Conservation (phyloP, 2,329 filamentous ascomycete genomes). For the Aureobasidium pullulans region DNA sequence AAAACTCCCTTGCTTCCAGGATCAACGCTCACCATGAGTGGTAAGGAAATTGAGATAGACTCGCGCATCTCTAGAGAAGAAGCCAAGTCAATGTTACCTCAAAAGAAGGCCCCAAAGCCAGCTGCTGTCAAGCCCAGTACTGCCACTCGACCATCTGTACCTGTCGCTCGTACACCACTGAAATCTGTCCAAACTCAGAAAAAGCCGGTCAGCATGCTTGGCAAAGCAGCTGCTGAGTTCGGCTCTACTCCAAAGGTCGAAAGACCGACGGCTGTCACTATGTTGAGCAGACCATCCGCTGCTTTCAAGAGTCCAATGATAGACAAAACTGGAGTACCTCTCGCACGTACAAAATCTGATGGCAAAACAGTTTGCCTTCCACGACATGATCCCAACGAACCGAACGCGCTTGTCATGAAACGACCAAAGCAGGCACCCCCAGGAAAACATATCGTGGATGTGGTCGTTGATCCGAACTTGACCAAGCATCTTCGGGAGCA, state of each 20-base stretch:
- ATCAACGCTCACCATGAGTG: conserved; percentile 53
- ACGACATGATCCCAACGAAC: conserved; percentile 56
- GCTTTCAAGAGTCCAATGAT: conserved; percentile 57
- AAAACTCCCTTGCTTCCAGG: conserved; percentile 53
- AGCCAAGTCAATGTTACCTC: conserved; percentile 36
- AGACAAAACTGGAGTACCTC: conserved; percentile 39
- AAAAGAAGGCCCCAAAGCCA: not conserved
- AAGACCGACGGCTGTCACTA: not conserved
- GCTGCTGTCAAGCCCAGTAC: not conserved
- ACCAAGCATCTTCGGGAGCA: conserved; percentile 57
- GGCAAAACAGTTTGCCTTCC: conserved; percentile 44
- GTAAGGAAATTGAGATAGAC: conserved; percentile 64
- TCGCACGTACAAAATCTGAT: conserved; percentile 33
- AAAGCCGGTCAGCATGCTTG: conserved; percentile 11
- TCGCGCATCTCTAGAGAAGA: conserved; percentile 54
- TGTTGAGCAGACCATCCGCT: conserved; percentile 31
- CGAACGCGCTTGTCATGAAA: conserved; percentile 60
- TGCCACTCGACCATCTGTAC: conserved; percentile 2
- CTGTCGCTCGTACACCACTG: conserved; percentile 8
- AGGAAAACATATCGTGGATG: conserved; percentile 62
- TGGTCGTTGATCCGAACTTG: conserved; percentile 63
- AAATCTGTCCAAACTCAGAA: conserved; percentile 1
- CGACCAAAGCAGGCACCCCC: conserved; percentile 48
- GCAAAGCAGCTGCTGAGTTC: not conserved
- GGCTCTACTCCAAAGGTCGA: conserved; percentile 25